phyloP scores from a whole-genome alignment of 352 stramenopile genomes.

The Thalassiosira hispida region DNA sequence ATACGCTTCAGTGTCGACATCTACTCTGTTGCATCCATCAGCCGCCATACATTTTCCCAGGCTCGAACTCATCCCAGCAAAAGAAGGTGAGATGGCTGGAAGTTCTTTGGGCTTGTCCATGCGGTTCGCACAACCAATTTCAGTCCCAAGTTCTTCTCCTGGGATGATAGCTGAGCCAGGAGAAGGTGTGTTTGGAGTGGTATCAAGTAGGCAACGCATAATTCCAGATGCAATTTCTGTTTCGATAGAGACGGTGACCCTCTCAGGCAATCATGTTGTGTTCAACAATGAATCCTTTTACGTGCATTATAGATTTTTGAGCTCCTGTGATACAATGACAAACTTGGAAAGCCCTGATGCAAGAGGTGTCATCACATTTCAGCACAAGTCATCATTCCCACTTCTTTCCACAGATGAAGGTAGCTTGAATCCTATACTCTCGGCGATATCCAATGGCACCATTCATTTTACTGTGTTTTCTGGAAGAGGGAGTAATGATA shows the following conservation, averaged over 20 bases:
- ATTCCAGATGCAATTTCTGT: conserved; percentile 28
- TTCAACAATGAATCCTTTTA: conserved; percentile 18
- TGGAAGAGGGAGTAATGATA: background rate
- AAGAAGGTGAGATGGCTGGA: background rate
- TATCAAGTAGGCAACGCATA: background rate
- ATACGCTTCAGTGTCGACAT: conserved; percentile 15
- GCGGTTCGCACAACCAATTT: conserved; percentile 9
- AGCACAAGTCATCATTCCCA: conserved; percentile 23
- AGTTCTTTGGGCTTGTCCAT: conserved; percentile 26
- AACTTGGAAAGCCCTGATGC: conserved; percentile 1
- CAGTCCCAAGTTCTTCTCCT: background rate
- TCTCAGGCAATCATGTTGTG: conserved; percentile 3
- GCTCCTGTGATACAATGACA: conserved; percentile 13
- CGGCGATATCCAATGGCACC: conserved; percentile 1
- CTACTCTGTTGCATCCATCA: conserved; percentile 1
- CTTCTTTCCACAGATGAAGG: conserved; percentile 13
- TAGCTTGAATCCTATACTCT: conserved; percentile 5
- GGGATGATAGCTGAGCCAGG: background rate
- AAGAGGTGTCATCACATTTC: conserved; percentile 27
- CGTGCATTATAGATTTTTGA: conserved; percentile 31
- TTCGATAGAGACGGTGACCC: conserved; percentile 10
- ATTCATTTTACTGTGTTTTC: conserved; percentile 33
- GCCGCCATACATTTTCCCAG: background rate
- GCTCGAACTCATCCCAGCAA: background rate
- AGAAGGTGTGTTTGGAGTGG: background rate